Percentiles rank a stretch among this genome's conserved stretches.
phyloP scores from a whole-genome alignment of 1,139 yeast species.

The Maudiozyma humilis region DNA sequence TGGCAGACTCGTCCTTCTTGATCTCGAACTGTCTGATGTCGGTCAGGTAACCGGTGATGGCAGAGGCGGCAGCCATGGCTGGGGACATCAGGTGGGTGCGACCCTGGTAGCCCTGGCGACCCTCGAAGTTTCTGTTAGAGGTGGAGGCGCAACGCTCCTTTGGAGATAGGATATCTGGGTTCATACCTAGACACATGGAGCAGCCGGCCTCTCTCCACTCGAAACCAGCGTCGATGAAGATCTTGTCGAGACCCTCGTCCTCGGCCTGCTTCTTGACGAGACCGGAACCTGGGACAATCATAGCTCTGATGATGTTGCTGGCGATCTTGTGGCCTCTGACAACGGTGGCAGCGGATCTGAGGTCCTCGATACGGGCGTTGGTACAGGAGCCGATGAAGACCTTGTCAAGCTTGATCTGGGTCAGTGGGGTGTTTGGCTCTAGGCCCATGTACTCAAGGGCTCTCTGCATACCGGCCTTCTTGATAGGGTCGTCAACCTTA shows the following conservation, averaged over 20 bases:
- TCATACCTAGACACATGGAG: slow-evolving; percentile 99
- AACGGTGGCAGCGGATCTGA: slow-evolving; percentile 89
- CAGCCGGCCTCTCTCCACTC: slow-evolving; percentile 99
- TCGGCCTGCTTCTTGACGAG: slow-evolving; percentile 90
- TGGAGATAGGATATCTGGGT: slow-evolving; percentile 91
- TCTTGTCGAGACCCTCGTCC: slow-evolving; percentile 84
- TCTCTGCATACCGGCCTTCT: slow-evolving; percentile 78
- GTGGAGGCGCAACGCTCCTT: slow-evolving; percentile 98
- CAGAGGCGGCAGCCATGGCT: slow-evolving; percentile 99
- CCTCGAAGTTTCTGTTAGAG: slow-evolving; percentile 96
- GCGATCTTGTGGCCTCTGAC: slow-evolving; percentile 90
- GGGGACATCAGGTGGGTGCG: slow-evolving; percentile 98
- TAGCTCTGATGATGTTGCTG: slow-evolving; percentile 64
- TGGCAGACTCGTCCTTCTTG: slow-evolving; percentile 52
- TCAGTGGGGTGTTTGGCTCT: slow-evolving; percentile 69
- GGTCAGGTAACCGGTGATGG: slow-evolving; percentile 79
- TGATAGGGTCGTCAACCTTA: slow-evolving; percentile 60
- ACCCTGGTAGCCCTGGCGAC: slow-evolving; percentile 96
- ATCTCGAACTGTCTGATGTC: slow-evolving; percentile 80
- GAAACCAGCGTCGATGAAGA: slow-evolving; percentile 86
- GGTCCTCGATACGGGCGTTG: slow-evolving; percentile 93
- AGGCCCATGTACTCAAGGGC: slow-evolving; percentile 91
- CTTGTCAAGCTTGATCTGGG: slow-evolving; percentile 70
- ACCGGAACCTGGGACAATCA: slow-evolving; percentile 97
- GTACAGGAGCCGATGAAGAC: slow-evolving; percentile 98